Base-by-base conservation (phyloP, 345 rosid genomes). In the Rhizophora apiculata region DNA sequence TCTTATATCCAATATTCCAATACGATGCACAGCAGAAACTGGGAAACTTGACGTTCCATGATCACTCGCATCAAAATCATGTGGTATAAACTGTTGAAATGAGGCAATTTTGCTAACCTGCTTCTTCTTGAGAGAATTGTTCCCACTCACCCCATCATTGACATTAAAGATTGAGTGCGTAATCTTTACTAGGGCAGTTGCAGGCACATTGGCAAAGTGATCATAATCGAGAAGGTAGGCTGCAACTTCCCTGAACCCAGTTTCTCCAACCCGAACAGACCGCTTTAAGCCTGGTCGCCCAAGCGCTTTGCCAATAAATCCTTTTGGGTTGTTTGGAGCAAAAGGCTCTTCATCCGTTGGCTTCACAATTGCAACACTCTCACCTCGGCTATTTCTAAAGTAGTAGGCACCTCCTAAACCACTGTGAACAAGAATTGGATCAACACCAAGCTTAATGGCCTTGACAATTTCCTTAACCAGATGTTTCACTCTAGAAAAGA, bases 261-360 rank as follows among this genome's bases (percentile, higher is more conserved):
- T 90, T 74, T 96, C 99, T 29, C 99, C 99, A 30, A 96, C 96
- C 53, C 99, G 87, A n/a, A 96, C 99, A 0, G 99, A 96, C 27
- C 93, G 89, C 78, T 96, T 96, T 63, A 96, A 78, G 16, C 99
- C 99, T 0, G 97, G 98, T 56, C 90, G 97, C 56, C 99, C 99
- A 30, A 96, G 91, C 6, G 99, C 92, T 79, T 96, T 96, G 55
- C 99, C 99, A 18, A 92, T 88, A 82, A 96, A 96, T 60, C 98
- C 99, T 77, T 96, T 96, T 0, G 98, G 99, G 63, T 96, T 96
- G 80, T 96, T 96, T 9, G 98, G 99, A 21, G 99, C 99, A 82
- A 92, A 96, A 10, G 99, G 99, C 70, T 96, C 99, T 81, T 96
- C 99, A 71, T 96, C 99, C 0, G 99, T 92, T 8, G 99, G 99